phyloP scores from a whole-genome alignment of 164 flowering plant species.

The Chimonanthus praecox region DNA sequence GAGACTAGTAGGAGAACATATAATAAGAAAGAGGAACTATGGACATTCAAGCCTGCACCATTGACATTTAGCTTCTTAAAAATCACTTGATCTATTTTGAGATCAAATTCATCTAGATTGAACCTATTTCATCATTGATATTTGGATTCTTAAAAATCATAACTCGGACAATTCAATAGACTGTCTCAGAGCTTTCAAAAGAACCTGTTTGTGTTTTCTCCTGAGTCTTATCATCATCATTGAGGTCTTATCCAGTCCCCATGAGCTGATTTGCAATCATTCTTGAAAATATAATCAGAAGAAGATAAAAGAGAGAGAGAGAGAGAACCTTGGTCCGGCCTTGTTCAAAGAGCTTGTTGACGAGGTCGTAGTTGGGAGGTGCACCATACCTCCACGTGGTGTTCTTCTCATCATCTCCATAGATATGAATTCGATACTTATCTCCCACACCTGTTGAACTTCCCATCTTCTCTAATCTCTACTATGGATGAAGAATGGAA shows the following conservation, averaged over 20 bases:
- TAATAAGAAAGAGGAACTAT: background rate
- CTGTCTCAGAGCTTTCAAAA: too few relatives aligned
- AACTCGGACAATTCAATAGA: too few relatives aligned
- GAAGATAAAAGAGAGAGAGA: background rate
- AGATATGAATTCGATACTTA: conserved; percentile 49
- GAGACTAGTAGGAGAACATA: too few relatives aligned
- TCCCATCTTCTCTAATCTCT: background rate
- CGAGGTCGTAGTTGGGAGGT: conserved; percentile 59
- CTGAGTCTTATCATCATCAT: too few relatives aligned
- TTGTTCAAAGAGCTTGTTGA: conserved; percentile 67
- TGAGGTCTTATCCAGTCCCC: background rate
- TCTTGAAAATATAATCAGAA: background rate
- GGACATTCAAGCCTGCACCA: background rate
- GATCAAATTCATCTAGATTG: too few relatives aligned
- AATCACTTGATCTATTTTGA: too few relatives aligned
- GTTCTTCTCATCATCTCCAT: conserved; percentile 40
- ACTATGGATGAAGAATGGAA: background rate
- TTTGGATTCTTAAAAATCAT: too few relatives aligned
- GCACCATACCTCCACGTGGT: conserved; percentile 67
- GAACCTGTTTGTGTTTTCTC: too few relatives aligned
- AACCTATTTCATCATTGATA: too few relatives aligned
- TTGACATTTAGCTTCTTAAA: too few relatives aligned
- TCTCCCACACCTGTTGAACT: conserved; percentile 24
- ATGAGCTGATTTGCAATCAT: background rate
- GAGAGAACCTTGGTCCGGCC: conserved; percentile 58